Evolutionary conservation across 2,329 filamentous ascomycete species (phyloP), one percentile per base, ranked within the genome.

Genomic region (Nannizziopsis barbatae): DNA sequence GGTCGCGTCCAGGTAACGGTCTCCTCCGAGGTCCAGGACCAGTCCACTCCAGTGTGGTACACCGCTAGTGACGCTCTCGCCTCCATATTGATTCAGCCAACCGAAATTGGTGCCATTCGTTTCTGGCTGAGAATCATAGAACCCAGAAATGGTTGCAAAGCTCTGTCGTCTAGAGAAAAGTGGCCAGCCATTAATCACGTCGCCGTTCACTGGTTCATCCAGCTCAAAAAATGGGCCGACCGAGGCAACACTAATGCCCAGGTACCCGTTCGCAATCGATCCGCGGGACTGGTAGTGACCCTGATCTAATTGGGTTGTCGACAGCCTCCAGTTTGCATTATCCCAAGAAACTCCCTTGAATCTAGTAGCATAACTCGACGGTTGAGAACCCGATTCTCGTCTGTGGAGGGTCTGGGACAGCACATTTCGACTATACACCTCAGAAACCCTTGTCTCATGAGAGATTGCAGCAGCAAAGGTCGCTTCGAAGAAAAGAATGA

Each of bases 11-110:
- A 86, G 67, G 42, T 76, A 71, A 7, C 67, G 65, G 18, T 70
- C 70, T 48, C 74, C 69, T 2, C 74, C 74, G 2, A 77, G 64
- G 45, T 79, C 72, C 14, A 84, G 68, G 32, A 80, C 62, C 33
- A 84, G 64, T 1, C 76, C 78, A 20, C 73, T 72, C 73, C 80
- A 83, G 59, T 86, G 82, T 5, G 83, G 83, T 12, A 87, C 73
- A 18, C 83, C 83, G 45, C 75, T 77, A 53, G 86, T 83, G 44
- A 83, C 80, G 55, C 77, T 83, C 57, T 87, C 83, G 50, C 76
- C 76, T 5, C 81, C 81, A 63, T 83, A 82, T 55, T 85, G 77
- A 49, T 76, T 72, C 38, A 86, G 62, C 81, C 83, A 85, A 0
- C 72, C 72, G 55, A 81, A 84, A 55, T 85, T 85, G 5, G 75